Conservation (phyloP, 2,329 filamentous ascomycete genomes). For the Colletotrichum lupini region DNA sequence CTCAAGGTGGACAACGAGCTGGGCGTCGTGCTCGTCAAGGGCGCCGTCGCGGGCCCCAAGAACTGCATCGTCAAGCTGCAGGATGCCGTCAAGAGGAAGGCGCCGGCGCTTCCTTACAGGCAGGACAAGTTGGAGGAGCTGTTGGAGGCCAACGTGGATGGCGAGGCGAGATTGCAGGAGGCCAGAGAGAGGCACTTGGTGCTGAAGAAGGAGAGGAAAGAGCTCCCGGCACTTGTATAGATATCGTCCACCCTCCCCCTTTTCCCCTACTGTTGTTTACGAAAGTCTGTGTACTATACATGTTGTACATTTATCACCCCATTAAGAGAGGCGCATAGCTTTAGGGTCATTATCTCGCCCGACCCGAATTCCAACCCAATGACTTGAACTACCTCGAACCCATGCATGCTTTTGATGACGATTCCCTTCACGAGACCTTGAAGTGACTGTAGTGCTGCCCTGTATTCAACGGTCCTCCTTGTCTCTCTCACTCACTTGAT, state of each 20-base stretch:
- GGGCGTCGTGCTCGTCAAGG: conserved; percentile 89
- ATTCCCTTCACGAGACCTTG: background rate
- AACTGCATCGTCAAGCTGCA: conserved; percentile 86
- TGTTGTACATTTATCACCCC: conserved; percentile 40
- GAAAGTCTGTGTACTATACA: conserved; percentile 50
- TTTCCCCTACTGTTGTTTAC: conserved; percentile 36
- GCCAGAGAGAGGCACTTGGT: conserved; percentile 63
- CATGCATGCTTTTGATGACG: background rate
- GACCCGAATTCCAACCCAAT: conserved; percentile 16
- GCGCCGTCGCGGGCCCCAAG: conserved; percentile 88
- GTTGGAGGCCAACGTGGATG: conserved; percentile 59
- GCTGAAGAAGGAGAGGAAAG: conserved; percentile 57
- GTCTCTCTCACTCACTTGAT: conserved; percentile 40
- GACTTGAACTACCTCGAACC: background rate
- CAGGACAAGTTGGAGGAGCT: conserved; percentile 56
- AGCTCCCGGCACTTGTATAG: conserved; percentile 39
- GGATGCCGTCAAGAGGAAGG: conserved; percentile 88
- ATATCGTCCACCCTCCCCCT: background rate
- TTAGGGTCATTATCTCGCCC: conserved; percentile 21
- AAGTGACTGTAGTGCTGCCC: background rate
- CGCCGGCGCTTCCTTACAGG: conserved; percentile 61
- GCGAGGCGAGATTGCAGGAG: conserved; percentile 56
- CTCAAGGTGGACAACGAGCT: conserved; percentile 88
- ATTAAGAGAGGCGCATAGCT: conserved; percentile 25
- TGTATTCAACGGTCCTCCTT: background rate